These are phyloP conservation scores for Thermomyces lanuginosus DNA, from an alignment of 2,329 filamentous ascomycete species.

Conservation along the genomic window DNA sequence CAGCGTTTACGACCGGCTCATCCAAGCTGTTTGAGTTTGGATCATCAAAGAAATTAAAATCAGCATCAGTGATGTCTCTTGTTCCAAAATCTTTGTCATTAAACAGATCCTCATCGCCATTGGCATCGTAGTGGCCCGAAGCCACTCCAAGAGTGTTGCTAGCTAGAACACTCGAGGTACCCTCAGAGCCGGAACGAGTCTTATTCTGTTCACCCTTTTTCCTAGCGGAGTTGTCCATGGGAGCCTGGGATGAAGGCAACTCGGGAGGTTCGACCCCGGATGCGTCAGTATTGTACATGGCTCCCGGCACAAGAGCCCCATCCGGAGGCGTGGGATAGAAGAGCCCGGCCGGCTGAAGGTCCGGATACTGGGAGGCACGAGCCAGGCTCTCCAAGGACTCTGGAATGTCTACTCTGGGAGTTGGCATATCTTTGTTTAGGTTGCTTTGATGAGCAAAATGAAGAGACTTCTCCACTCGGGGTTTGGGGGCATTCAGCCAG, in stretches of 20 bases:
- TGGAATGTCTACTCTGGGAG: slow-evolving; percentile 11
- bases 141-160: slow-evolving; percentile 16
- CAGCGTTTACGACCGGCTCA: slow-evolving; percentile 7
- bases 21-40: slow-evolving; percentile 22
- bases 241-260: slow-evolving; percentile 9
- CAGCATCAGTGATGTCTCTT: slow-evolving; percentile 43
- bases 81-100: slow-evolving; percentile 37
- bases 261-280: slow-evolving; percentile 16
- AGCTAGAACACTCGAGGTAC: slow-evolving; percentile 10
- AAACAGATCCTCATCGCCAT: slow-evolving; percentile 40
- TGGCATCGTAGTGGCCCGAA: slow-evolving; percentile 26
- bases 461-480: slow-evolving; percentile 9
- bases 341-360: slow-evolving; percentile 25
- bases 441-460: slow-evolving; percentile 11
- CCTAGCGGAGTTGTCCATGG: slow-evolving; percentile 6
- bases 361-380: slow-evolving; percentile 22
- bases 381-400: slow-evolving; percentile 24
- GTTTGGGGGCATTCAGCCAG: slow-evolving; percentile 20
- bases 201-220: slow-evolving; percentile 7
- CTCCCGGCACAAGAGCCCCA: slow-evolving; percentile 23
- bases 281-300: slow-evolving; percentile 15
- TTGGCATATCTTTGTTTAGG: slow-evolving; percentile 12
- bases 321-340: slow-evolving; percentile 41
- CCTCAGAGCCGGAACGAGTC: slow-evolving; percentile 5
- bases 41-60: slow-evolving; percentile 50